Evolutionary conservation across 495 filamentous ascomycete genomes (phyloP).

Genomic region (Aspergillus haitiensis): DNA sequence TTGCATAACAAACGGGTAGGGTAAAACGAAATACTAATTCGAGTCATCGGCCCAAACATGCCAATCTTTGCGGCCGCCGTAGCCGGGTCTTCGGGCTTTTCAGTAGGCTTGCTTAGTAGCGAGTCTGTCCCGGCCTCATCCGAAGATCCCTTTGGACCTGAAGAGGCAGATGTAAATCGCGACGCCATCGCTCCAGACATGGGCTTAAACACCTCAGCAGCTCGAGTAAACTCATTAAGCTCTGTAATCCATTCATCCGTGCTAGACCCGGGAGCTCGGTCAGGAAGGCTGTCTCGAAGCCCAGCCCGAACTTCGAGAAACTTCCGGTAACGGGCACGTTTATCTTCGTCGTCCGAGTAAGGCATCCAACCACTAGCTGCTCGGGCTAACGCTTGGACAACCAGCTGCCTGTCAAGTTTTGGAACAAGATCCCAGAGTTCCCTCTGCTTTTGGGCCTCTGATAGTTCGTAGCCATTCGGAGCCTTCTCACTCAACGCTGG

Average conservation of each 20-base stretch:
- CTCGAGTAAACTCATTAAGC: constrained; percentile 81
- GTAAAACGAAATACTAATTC: constrained; percentile 69
- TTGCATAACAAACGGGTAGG: constrained; percentile 88
- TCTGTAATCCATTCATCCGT: constrained; percentile 79
- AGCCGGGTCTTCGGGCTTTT: constrained; percentile 74
- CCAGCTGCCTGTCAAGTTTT: constrained; percentile 68
- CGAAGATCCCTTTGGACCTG: constrained; percentile 43
- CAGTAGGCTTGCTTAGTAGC: constrained; percentile 55
- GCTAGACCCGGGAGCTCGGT: constrained; percentile 54
- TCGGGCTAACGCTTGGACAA: constrained; percentile 71
- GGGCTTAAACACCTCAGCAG: constrained; percentile 89
- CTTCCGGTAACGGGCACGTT: constrained; percentile 71
- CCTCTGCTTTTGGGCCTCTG: constrained; percentile 57
- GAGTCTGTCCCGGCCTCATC: constrained; percentile 45
- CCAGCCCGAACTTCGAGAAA: constrained; percentile 82
- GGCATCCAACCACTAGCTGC: constrained; percentile 78
- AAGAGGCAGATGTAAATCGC: constrained; percentile 77
- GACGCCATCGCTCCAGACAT: constrained; percentile 89
- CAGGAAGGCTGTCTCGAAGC: constrained; percentile 57
- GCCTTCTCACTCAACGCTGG: constrained; percentile 70
- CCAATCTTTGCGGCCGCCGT: constrained; percentile 86
- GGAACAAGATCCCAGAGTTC: constrained; percentile 69
- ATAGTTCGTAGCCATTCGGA: constrained; percentile 60
- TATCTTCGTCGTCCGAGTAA: constrained; percentile 77
- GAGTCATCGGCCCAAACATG: constrained; percentile 90